Evolutionary conservation across 1,284 basidiomycete species (phyloP), one percentile per base, ranked within the genome.

Genomic region (Pulveroboletus sp.): DNA sequence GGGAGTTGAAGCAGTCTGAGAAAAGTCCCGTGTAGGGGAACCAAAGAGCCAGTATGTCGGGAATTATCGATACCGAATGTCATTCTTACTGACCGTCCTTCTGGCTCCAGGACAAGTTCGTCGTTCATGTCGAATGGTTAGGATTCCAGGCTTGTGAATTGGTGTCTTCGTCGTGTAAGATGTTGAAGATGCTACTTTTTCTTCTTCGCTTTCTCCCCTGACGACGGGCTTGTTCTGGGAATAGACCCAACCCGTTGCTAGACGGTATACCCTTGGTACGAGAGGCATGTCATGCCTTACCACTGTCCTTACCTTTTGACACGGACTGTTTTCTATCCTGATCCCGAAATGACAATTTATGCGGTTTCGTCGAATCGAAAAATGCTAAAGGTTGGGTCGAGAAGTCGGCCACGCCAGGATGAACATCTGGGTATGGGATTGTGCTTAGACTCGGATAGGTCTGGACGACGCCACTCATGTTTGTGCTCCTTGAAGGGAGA

Each of bases 1-100:
- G 48, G 29, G 59, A 59, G 10, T n/a, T n/a, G n/a, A 65, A 46
- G 44, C 44, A 45, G 9, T 40, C 49, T 1, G 66, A 68, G 9
- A 44, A 48, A 31, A 53, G 33, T 31, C 48, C 52, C 1, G 63
- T 60, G 15, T 66, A 52, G 18, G 5, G 24, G n/a, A 25, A 40
- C 4, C 4, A 20, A 20, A 53, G 2, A 5, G 20, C 24, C 14
- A 17, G 22, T 51, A 22, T 3, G 14, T 33, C 31, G 7, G 7
- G 5, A 33, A 4, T 12, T 12, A 40, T 33, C 14, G 10, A 39
- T 15, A 14, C 29, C n/a, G n/a, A 5, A 17, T 57, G 6, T 20
- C 20, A 5, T 14, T 15, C 2, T 20, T 25, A 4, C 5, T 33
- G 4, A 25, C 54, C 26, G 4, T 35, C 25, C 24, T 59, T 9